These are phyloP conservation scores for Nephelium lappaceum DNA, from an alignment of 345 rosid genomes.

Conservation along the genomic window DNA sequence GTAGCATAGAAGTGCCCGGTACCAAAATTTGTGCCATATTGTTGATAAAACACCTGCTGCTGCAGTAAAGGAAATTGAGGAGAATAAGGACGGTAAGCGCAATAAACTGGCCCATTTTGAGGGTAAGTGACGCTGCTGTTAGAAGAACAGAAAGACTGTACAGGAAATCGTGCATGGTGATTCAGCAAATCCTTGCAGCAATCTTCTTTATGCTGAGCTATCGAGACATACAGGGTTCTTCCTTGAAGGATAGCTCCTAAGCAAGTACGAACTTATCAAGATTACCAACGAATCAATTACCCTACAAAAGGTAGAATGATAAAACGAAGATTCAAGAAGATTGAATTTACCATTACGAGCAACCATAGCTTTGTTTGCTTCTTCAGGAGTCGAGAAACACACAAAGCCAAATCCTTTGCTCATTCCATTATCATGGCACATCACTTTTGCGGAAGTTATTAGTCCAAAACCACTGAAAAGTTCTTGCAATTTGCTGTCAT, in stretches of 20 bases:
- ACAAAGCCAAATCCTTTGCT: slow-evolving; percentile 85
- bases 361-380: slow-evolving; percentile 56
- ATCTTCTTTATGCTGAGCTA: slow-evolving; percentile 62
- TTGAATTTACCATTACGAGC: slow-evolving; percentile 51
- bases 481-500: slow-evolving; percentile 49
- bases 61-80: slow-evolving; percentile 21
- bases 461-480: slow-evolving; percentile 52
- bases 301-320: slow-evolving; percentile 5
- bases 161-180: slow-evolving; percentile 8
- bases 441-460: slow-evolving; percentile 62
- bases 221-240: slow-evolving; percentile 52
- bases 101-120: slow-evolving; percentile 21
- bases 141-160: slow-evolving; percentile 15
- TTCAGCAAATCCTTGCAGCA: slow-evolving; percentile 39
- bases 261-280: slow-evolving; percentile 2
- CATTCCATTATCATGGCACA: slow-evolving; percentile 47
- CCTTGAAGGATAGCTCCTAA: slow-evolving; percentile 53
- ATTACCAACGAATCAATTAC: slow-evolving; percentile 1
- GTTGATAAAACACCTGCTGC: slow-evolving; percentile 20
- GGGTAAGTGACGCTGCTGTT: slow-evolving; percentile 16
- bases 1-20: slow-evolving; percentile 19
- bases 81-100: slow-evolving; percentile 18
- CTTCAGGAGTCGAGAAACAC: slow-evolving; percentile 60
- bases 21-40: slow-evolving; percentile 31
- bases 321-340: slow-evolving; percentile 1